Conservation (phyloP, 352 stramenopile species). For the Thalassiosira oceanica region DNA sequence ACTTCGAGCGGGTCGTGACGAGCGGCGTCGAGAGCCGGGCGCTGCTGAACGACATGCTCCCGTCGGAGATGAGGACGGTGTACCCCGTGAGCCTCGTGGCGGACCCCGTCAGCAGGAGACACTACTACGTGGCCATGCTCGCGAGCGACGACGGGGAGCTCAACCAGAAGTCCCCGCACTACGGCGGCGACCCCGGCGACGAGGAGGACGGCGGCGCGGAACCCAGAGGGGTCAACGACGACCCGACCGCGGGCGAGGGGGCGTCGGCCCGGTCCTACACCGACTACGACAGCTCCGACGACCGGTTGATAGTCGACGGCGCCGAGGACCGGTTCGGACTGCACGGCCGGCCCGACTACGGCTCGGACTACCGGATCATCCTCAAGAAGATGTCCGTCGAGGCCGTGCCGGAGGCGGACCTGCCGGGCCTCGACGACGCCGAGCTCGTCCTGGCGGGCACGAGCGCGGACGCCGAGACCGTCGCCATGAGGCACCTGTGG, state of each 20-base stretch:
- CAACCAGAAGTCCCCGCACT: slow-evolving; percentile 7
- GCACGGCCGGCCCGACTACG: slow-evolving; percentile 18
- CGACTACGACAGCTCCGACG: slow-evolving; percentile 1
- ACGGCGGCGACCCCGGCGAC: no score
- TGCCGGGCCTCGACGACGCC: slow-evolving; percentile 5
- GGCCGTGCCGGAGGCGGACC: not conserved
- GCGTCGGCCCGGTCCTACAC: not conserved
- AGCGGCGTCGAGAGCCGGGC: slow-evolving; percentile 34
- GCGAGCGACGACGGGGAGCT: slow-evolving; percentile 8
- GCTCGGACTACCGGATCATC: slow-evolving; percentile 42
- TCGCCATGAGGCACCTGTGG: slow-evolving; percentile 34
- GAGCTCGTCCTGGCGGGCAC: slow-evolving; percentile 19
- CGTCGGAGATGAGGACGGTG: slow-evolving; percentile 2
- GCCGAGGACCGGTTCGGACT: slow-evolving; percentile 22
- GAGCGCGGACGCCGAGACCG: slow-evolving; percentile 9
- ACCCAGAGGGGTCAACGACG: slow-evolving; percentile 22
- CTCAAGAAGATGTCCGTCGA: slow-evolving; percentile 42
- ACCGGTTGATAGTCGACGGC: slow-evolving; percentile 8
- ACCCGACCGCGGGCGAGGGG: slow-evolving; percentile 32
- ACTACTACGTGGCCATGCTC: slow-evolving; percentile 43
- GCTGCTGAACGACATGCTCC: slow-evolving; percentile 29
- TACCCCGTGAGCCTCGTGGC: slow-evolving; percentile 46
- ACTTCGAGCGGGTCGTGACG: slow-evolving; percentile 27
- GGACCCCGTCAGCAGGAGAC: slow-evolving; percentile 32
- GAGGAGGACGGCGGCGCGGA: no score